Evolutionary conservation across 768 basidiomycete species (phyloP).

Genomic region (Kwoniella sp.): DNA sequence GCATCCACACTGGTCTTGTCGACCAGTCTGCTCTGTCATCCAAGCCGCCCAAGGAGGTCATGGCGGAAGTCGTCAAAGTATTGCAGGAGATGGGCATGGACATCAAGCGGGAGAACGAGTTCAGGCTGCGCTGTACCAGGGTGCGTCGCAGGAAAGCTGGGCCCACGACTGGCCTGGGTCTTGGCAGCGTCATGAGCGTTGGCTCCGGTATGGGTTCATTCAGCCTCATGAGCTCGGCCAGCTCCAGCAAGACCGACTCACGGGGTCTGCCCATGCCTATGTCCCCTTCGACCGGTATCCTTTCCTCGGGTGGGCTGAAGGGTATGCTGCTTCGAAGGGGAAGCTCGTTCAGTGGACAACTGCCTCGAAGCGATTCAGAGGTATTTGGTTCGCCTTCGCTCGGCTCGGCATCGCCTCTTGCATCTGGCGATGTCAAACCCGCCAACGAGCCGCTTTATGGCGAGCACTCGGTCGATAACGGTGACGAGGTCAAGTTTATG

Average conservation of each 20-base stretch:
- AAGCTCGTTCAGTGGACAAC: conserved; percentile 63
- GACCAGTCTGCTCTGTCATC: conserved; percentile 86
- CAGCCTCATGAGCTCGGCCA: conserved; percentile 76
- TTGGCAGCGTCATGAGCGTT: conserved; percentile 50
- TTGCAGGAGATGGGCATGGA: conserved; percentile 87
- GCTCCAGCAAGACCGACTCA: conserved; percentile 84
- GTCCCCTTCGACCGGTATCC: conserved; percentile 59
- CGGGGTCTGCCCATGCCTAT: conserved; percentile 82
- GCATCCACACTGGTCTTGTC: conserved; percentile 86
- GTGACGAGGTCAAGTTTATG: conserved; percentile 94
- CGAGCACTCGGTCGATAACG: conserved; percentile 68
- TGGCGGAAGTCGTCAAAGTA: conserved; percentile 74
- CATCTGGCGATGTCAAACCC: conserved; percentile 54
- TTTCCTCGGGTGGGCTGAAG: conserved; percentile 73
- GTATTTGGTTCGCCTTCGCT: conserved; percentile 22
- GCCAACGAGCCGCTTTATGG: conserved; percentile 67
- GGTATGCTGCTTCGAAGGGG: conserved; percentile 86
- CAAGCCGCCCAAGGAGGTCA: conserved; percentile 75
- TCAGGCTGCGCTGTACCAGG: conserved; percentile 79
- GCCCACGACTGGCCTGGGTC: conserved; percentile 54
- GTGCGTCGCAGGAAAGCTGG: conserved; percentile 62
- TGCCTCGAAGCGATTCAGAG: conserved; percentile 26
- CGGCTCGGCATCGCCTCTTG: conserved; percentile 16
- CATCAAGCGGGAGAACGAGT: conserved; percentile 80
- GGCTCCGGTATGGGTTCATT: conserved; percentile 55